Evolutionary conservation across 106 monocot species (phyloP), one percentile per base, ranked within the genome.

Genomic region (Gastrodia elata): DNA sequence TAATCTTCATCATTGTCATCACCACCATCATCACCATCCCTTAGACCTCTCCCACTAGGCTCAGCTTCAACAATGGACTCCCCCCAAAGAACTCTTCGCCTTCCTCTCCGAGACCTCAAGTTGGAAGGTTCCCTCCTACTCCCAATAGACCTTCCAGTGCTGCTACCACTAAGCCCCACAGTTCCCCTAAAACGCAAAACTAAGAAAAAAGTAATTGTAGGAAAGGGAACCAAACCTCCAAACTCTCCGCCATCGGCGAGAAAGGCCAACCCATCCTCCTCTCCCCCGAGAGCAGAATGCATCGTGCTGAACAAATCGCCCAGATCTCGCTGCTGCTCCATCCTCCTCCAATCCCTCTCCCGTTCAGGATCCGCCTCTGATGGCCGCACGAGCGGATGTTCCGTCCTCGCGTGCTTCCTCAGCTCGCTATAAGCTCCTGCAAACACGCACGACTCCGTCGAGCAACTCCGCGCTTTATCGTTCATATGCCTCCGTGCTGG

Each of bases 231-330:
- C 15, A 38, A 24, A 36, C 80, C 48, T 20, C 68, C 58, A 13
- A 48, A 26, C 2, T 39, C 15, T 27, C 72, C 77, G 5, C 48
- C 77, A 34, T 65, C 55, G 5, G 35, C 68, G 38, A 73, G 30
- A 69, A 69, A 39, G 22, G 70, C 41, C 4, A 39, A 5, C 9
- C 55, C 78, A 8, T 68, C 79, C 7, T 82, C 83, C 42, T 80
- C 81, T 34, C 64, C 73, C 34, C 58, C 58, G 0, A 86, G 43
- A 0, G 78, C 72, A 8, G 87, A 82, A 30, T 76, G 79, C 24
- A 94, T 79, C 49, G 89, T 83, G 76, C 91, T 89, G 70, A 95
- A 72, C 67, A 92, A 68, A 46, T 95, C 91, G 5, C 84, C 91
- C 27, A 95, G 59, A 65, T 91, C 94, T 7, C 83, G 80, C 77